Base-by-base conservation (phyloP, 352 stramenopile species). In the Phytophthora europaea region DNA sequence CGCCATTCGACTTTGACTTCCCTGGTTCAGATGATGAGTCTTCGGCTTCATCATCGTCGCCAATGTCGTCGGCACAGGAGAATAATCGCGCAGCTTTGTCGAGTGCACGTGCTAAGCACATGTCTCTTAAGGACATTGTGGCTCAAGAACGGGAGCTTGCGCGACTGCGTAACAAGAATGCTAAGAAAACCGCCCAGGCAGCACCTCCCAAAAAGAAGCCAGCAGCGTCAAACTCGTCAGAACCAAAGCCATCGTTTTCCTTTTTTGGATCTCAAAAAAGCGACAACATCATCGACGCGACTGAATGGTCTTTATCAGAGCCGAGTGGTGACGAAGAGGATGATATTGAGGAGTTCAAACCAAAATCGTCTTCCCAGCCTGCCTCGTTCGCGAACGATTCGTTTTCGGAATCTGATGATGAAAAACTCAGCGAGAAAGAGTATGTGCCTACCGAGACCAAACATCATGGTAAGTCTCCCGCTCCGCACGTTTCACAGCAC, bases 361-460 rank as follows among this genome's bases (percentile, higher is more conserved):
- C 34, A 12, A 58, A 77, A 53, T 4, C 31, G 13, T 47, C 47
- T 15, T 67, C 18, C 40, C 51, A 64, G 23, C 53, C 48, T 23
- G 54, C 67, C 12, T 15, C 40, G 4, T 40, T 58, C 0, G 65
- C 62, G 34, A 59, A 75, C 50, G 56, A 65, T n/a, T 64, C 63
- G 31, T 33, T 31, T 13, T 72, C 67, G 20, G 45, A 79, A 33
- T 69, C 50, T 6, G 54, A 80, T 20, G 36, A 69, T 16, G 65
- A 70, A 9, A 64, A 61, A 18, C 22, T 62, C 12, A 83, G 75
- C 23, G 80, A 87, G 33, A 72, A 77, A 8, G 76, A 79, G 58
- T 79, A 78, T 15, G 38, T 15, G 38, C 61, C 54, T 5, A 67
- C 23, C 47, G 67, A 78, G 59, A 18, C 53, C 3, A 78, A 68